Evolutionary conservation across 1,284 basidiomycete species (phyloP).

Genomic region (Trichosporon sp.): DNA sequence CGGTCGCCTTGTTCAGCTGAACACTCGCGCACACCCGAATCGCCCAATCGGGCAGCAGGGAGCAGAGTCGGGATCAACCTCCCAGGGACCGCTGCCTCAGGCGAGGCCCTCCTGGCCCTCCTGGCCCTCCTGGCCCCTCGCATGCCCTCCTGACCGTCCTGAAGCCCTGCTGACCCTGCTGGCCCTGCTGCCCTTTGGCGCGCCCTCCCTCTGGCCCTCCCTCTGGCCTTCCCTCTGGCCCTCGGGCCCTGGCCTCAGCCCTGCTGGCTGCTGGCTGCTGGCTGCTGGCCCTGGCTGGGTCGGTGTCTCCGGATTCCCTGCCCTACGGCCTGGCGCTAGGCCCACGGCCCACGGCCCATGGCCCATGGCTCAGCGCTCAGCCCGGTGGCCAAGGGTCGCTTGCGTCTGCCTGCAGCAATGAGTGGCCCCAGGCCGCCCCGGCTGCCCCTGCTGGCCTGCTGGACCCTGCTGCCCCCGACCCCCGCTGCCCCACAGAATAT

Average conservation of each 20-base stretch:
- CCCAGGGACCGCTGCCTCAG: background rate
- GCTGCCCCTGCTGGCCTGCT: background rate
- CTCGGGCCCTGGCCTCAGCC: background rate
- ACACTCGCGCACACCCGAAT: background rate
- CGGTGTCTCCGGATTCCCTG: background rate
- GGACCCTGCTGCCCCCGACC: background rate
- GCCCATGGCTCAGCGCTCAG: background rate
- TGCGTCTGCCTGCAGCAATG: background rate
- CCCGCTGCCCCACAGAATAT: constrained; percentile 4
- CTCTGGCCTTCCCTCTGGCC: background rate
- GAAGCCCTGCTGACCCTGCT: background rate
- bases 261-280: no score
- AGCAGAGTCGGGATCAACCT: background rate
- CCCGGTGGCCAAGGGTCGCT: background rate
- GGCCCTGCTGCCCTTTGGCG: background rate
- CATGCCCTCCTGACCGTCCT: background rate
- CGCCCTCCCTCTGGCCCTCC: background rate
- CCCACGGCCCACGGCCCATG: no score
- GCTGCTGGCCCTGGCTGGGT: no score
- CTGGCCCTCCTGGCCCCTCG: background rate
- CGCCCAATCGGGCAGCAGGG: background rate
- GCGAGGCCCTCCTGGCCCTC: no score
- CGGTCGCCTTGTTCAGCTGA: constrained; percentile 1
- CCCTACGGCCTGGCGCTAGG: background rate
- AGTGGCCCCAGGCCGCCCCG: background rate